Conservation (phyloP, 2,329 filamentous ascomycete genomes). For the Emmonsiellopsis sp. region DNA sequence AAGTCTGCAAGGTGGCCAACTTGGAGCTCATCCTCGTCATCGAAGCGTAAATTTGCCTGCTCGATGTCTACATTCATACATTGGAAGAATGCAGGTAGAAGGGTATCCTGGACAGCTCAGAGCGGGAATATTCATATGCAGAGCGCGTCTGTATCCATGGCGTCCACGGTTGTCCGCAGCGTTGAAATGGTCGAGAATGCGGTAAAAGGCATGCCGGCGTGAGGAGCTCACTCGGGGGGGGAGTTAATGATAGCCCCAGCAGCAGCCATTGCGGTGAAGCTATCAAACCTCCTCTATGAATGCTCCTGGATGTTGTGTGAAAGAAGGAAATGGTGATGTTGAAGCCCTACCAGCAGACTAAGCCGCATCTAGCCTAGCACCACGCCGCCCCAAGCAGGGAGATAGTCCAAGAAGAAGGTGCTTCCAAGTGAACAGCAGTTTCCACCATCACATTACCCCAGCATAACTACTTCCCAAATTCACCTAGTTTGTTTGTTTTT, state of each 20-base stretch:
- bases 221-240: neutral
- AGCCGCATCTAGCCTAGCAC: too few relatives aligned
- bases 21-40: neutral
- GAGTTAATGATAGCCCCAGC: neutral
- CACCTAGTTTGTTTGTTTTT: too few relatives aligned
- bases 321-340: too few relatives aligned
- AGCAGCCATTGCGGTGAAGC: neutral
- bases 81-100: constrained; percentile 4
- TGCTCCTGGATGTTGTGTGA: too few relatives aligned
- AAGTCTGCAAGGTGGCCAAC: constrained; percentile 8
- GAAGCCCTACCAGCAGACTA: too few relatives aligned
- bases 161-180: neutral
- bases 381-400: too few relatives aligned
- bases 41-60: neutral
- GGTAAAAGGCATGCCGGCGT: neutral
- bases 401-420: too few relatives aligned
- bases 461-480: too few relatives aligned
- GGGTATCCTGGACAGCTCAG: constrained; percentile 7
- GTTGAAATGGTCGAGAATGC: neutral
- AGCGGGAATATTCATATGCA: constrained; percentile 12
- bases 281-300: too few relatives aligned
- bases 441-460: too few relatives aligned
- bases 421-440: too few relatives aligned
- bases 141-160: constrained; percentile 2
- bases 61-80: constrained; percentile 4